Percentiles rank a stretch among this genome's conserved stretches.
Conservation (phyloP, 345 rosid species). For the Arabidopsis arenosa region DNA sequence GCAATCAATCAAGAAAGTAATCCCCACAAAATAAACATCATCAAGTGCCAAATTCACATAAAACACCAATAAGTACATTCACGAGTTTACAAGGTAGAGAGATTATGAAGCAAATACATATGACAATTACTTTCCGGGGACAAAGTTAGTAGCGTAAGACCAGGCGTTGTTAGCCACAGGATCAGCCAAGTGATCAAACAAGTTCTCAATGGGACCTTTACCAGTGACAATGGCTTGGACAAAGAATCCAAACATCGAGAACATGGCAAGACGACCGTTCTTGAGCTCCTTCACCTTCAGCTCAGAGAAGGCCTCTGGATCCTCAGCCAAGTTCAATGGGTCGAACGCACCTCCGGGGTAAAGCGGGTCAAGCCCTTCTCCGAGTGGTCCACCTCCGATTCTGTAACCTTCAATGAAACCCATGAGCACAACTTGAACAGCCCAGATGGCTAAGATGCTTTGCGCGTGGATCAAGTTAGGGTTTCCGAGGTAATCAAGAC, state of each 20-base stretch:
- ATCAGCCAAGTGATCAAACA: constrained; percentile 85
- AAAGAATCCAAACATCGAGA: constrained; percentile 95
- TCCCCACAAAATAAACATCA: neutral
- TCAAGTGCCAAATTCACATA: constrained; percentile 16
- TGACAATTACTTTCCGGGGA: constrained; percentile 76
- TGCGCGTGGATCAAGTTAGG: constrained; percentile 95
- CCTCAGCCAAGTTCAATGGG: constrained; percentile 88
- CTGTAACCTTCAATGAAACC: constrained; percentile 95
- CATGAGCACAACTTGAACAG: constrained; percentile 90
- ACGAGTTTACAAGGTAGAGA: constrained; percentile 20
- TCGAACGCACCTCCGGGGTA: constrained; percentile 98
- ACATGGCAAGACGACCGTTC: constrained; percentile 94
- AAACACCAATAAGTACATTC: constrained; percentile 22
- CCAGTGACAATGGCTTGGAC: constrained; percentile 97
- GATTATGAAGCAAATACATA: constrained; percentile 21
- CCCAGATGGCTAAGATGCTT: constrained; percentile 98
- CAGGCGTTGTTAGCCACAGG: constrained; percentile 94
- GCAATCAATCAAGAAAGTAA: neutral
- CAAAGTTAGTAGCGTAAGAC: constrained; percentile 98
- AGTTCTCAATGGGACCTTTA: constrained; percentile 94
- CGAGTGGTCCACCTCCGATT: constrained; percentile 94
- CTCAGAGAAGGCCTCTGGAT: constrained; percentile 95
- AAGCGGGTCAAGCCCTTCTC: constrained; percentile 93
- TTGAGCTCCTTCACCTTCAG: constrained; percentile 95
- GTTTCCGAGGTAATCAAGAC: constrained; percentile 95